Conservation (phyloP, 192 early-diverging fungal species). For the Coemansia erecta region DNA sequence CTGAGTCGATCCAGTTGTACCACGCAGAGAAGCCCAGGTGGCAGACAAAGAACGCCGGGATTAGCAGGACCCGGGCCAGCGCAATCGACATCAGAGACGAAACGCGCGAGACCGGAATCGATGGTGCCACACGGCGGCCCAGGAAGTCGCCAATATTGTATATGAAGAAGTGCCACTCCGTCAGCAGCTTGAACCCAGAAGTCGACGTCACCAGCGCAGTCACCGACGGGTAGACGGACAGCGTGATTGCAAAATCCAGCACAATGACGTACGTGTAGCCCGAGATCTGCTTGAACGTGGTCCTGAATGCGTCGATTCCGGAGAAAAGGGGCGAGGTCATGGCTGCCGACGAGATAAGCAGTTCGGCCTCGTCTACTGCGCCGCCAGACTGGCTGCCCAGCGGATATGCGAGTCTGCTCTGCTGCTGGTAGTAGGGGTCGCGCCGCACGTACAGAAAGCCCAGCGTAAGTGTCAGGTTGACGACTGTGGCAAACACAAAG, state of each 20-base stretch:
- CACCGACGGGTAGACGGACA: slow-evolving; percentile 72
- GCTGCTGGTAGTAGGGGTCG: slow-evolving; percentile 43
- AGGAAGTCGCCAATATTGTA: slow-evolving; percentile 75
- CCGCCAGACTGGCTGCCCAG: not conserved
- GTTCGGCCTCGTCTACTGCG: slow-evolving; percentile 20
- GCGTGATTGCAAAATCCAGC: slow-evolving; percentile 64
- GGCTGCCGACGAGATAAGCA: slow-evolving; percentile 14
- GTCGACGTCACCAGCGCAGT: slow-evolving; percentile 64
- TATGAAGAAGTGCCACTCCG: slow-evolving; percentile 65
- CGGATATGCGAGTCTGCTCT: slow-evolving; percentile 28
- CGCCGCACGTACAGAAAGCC: slow-evolving; percentile 30
- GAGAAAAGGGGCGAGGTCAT: slow-evolving; percentile 3
- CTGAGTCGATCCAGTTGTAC: slow-evolving; percentile 58
- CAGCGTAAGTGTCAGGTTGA: slow-evolving; percentile 29
- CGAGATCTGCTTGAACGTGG: slow-evolving; percentile 47
- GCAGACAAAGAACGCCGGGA: slow-evolving; percentile 70
- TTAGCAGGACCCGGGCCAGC: slow-evolving; percentile 55
- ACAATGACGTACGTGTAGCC: slow-evolving; percentile 55
- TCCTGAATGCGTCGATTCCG: slow-evolving; percentile 19
- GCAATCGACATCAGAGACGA: slow-evolving; percentile 49
- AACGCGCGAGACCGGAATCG: slow-evolving; percentile 20
- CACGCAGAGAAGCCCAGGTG: slow-evolving; percentile 58
- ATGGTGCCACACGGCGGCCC: slow-evolving; percentile 56
- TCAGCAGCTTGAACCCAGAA: slow-evolving; percentile 35
- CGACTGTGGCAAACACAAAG: slow-evolving; percentile 38